A percentile compares a stretch with the other conserved stretches of the same genome.
phyloP scores from a whole-genome alignment of 2,329 filamentous ascomycete genomes.

The Pseudocercospora crystallina region DNA sequence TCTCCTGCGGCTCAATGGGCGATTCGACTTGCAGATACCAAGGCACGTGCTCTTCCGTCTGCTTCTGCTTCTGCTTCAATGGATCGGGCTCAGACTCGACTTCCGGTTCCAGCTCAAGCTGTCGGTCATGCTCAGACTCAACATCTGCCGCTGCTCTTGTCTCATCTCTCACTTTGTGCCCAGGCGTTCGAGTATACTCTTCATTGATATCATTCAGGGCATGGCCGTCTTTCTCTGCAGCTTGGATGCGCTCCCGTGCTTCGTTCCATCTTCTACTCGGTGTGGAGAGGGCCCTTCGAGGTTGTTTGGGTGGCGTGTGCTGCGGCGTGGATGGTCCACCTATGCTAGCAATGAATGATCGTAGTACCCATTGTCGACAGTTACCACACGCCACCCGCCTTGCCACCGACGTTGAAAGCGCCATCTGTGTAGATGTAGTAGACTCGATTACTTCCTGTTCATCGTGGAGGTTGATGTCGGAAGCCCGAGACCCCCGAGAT shows the following conservation, averaged over 20 bases:
- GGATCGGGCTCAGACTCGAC: not conserved
- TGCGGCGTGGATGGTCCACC: slow-evolving; percentile 18
- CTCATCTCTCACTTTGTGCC: not conserved
- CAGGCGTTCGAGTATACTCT: not conserved
- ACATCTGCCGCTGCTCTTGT: not conserved
- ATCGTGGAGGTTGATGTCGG: not conserved
- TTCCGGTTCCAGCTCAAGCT: slow-evolving; percentile 1
- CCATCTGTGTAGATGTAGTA: slow-evolving; percentile 10
- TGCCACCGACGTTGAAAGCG: slow-evolving; percentile 16
- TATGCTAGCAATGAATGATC: slow-evolving; percentile 33
- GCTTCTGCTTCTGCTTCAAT: slow-evolving; percentile 1
- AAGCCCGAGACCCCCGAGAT: slow-evolving; percentile 7
- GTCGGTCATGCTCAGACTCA: not conserved
- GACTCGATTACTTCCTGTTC: not conserved
- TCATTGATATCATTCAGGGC: slow-evolving; percentile 26
- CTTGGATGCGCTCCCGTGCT: slow-evolving; percentile 20
- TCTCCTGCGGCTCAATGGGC: slow-evolving; percentile 37
- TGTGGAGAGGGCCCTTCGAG: slow-evolving; percentile 25
- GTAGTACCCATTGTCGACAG: slow-evolving; percentile 30
- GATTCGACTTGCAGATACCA: slow-evolving; percentile 79
- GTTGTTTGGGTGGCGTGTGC: slow-evolving; percentile 7
- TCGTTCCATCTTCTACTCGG: slow-evolving; percentile 20
- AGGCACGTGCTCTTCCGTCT: slow-evolving; percentile 46
- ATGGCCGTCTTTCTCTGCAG: slow-evolving; percentile 21
- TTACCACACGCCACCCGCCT: slow-evolving; percentile 20